Percentiles rank a stretch among this genome's conserved stretches.
These are phyloP conservation scores for Zychaea mexicana DNA, from an alignment of 371 early-diverging fungal species.

Conservation along the genomic window DNA sequence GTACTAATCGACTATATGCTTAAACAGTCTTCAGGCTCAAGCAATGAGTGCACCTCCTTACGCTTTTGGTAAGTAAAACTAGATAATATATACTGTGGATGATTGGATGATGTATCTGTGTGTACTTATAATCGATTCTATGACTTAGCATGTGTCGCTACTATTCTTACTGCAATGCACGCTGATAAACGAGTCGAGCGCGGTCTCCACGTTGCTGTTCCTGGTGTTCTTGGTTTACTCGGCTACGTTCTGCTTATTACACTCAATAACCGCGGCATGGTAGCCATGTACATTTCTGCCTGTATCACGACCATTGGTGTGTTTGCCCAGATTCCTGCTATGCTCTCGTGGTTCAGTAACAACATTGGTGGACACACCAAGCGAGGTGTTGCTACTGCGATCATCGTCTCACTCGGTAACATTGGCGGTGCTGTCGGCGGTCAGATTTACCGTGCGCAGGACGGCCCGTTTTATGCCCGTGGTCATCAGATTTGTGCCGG, in stretches of 20 bases:
- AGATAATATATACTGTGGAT: no score
- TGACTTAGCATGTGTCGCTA: slow-evolving; percentile 47
- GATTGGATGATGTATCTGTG: no score
- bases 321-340: slow-evolving; percentile 60
- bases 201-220: slow-evolving; percentile 63
- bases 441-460: slow-evolving; percentile 59
- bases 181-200: slow-evolving; percentile 68
- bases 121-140: no score
- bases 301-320: slow-evolving; percentile 58
- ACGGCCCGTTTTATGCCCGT: slow-evolving; percentile 56
- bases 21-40: slow-evolving; percentile 35
- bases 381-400: slow-evolving; percentile 61
- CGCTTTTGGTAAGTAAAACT: slow-evolving; percentile 12
- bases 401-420: slow-evolving; percentile 61
- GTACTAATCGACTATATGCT: neutral
- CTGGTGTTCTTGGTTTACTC: slow-evolving; percentile 59
- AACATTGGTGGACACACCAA: slow-evolving; percentile 70
- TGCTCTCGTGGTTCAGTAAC: slow-evolving; percentile 64
- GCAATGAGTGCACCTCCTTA: slow-evolving; percentile 37
- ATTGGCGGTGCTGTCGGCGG: slow-evolving; percentile 44
- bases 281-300: slow-evolving; percentile 50
- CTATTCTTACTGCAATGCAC: slow-evolving; percentile 59
- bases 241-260: slow-evolving; percentile 67
- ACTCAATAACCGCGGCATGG: slow-evolving; percentile 17
- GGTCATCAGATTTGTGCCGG: slow-evolving; percentile 50